Evolutionary conservation across 1,284 basidiomycete genomes (phyloP).

Genomic region (Chalciporus sp.): DNA sequence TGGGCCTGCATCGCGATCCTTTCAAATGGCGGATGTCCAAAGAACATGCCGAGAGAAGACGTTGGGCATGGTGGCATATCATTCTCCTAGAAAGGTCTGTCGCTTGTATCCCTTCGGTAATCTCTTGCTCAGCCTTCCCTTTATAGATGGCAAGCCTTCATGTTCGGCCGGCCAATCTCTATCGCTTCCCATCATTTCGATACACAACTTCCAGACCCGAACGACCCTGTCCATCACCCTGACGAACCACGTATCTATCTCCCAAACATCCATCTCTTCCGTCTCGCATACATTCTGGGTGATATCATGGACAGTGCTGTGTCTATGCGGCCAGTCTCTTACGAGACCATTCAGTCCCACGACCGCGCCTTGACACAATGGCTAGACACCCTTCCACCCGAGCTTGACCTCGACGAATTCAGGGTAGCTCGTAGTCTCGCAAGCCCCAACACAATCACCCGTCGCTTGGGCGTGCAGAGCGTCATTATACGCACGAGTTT

Average conservation of each 20-base stretch:
- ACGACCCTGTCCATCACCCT: conserved; percentile 59
- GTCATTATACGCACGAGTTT: conserved; percentile 74
- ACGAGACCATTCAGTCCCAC: conserved; percentile 70
- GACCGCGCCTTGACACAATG: conserved; percentile 69
- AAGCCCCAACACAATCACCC: conserved; percentile 52
- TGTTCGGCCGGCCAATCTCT: conserved; percentile 76
- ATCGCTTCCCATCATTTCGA: conserved; percentile 81
- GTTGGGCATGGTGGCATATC: conserved; percentile 89
- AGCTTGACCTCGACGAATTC: conserved; percentile 75
- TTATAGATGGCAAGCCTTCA: conserved; percentile 77
- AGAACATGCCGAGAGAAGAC: conserved; percentile 68
- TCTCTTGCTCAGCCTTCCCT: conserved; percentile 17
- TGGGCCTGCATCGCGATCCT: conserved; percentile 82
- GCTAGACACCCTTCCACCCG: conserved; percentile 70
- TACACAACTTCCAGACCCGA: conserved; percentile 68
- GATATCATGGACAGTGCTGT: conserved; percentile 83
- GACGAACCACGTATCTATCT: conserved; percentile 61
- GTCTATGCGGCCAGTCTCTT: conserved; percentile 71
- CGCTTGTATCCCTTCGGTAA: conserved; percentile 7
- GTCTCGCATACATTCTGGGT: conserved; percentile 73
- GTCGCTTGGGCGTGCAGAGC: conserved; percentile 73
- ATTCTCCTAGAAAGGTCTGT: conserved; percentile 71
- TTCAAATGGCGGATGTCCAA: conserved; percentile 68
- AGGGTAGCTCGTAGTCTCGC: conserved; percentile 68
- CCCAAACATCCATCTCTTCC: conserved; percentile 74